Evolutionary conservation across 2,329 filamentous ascomycete species (phyloP), one percentile per base, ranked within the genome.

Genomic region (Leptodontidium sp.): DNA sequence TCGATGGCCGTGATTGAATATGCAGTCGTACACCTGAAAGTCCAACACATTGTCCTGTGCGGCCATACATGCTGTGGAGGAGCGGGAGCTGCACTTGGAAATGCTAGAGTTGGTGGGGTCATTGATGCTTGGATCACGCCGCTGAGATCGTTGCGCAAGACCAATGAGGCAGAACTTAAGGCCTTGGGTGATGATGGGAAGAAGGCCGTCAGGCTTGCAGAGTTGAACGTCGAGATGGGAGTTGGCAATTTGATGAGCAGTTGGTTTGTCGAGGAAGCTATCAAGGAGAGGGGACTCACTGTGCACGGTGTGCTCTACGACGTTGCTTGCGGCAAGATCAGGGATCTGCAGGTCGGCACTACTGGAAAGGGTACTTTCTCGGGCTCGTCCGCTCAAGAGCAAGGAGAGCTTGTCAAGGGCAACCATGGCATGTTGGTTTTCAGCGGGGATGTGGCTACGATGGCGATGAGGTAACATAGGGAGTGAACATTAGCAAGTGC

Each of bases 241-340:
- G 84, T 95, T 68, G 83, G 88, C 73, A 86, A 88, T 24, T 80
- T 96, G 67, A 87, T 90, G 82, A 84, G 88, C 77, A 94, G 93
- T 79, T 83, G 85, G 61, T 86, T 87, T 29, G 86, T 97, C 38
- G 85, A 89, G 75, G 90, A 92, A 70, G 93, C 91, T 32, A 87
- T 94, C 69, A 80, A 83, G 72, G 89, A 93, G 75, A 84, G 91
- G 35, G 91, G 90, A 0, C 80, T 97, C 52, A 82, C 90, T 80
- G 86, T 97, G 6, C 92, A 96, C 78, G 93, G 92, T n/a, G 84
- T 90, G 64, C 83, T 97, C 15, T 95, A 93, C 78, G 90, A 96
- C 72, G 80, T 88, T 63, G 80, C 74, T 6, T 80, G 77, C 24
- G 86, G 86, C 14, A 81, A 81, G 68, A 79, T 88, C 63, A 78